Conservation (phyloP, 2,329 filamentous ascomycete genomes). For the Pezicula carpinea region DNA sequence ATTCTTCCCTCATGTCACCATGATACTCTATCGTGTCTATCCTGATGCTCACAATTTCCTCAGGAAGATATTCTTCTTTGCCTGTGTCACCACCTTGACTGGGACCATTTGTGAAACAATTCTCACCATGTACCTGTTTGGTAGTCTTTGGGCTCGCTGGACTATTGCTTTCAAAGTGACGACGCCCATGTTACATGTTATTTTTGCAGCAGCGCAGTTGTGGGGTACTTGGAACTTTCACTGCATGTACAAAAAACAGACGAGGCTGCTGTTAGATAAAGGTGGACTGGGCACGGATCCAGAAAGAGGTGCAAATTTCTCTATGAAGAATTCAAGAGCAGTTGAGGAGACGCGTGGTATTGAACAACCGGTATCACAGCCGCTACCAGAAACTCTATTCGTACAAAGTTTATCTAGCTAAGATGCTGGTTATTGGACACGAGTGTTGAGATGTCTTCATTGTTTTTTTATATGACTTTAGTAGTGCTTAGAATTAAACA, state of each 20-base stretch:
- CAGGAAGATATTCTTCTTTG: constrained; percentile 31
- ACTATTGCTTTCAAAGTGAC: constrained; percentile 37
- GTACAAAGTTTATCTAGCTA: too few relatives aligned
- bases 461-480: too few relatives aligned
- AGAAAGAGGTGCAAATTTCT: not conserved
- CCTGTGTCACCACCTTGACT: constrained; percentile 32
- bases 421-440: too few relatives aligned
- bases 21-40: constrained; percentile 39
- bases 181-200: constrained; percentile 37
- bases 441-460: too few relatives aligned
- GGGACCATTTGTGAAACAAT: constrained; percentile 37
- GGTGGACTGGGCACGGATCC: not conserved
- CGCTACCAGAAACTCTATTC: too few relatives aligned
- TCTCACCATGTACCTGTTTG: constrained; percentile 40
- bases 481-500: too few relatives aligned
- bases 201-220: constrained; percentile 38
- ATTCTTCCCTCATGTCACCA: constrained; percentile 40
- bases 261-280: not conserved
- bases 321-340: too few relatives aligned
- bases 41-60: constrained; percentile 34
- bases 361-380: too few relatives aligned
- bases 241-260: constrained; percentile 31
- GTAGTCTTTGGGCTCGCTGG: constrained; percentile 37
- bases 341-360: too few relatives aligned
- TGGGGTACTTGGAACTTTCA: constrained; percentile 38